A percentile compares a stretch with the other conserved stretches of the same genome.
phyloP scores from a whole-genome alignment of 1,139 yeast genomes.

The Suhomyces yuchorum region DNA sequence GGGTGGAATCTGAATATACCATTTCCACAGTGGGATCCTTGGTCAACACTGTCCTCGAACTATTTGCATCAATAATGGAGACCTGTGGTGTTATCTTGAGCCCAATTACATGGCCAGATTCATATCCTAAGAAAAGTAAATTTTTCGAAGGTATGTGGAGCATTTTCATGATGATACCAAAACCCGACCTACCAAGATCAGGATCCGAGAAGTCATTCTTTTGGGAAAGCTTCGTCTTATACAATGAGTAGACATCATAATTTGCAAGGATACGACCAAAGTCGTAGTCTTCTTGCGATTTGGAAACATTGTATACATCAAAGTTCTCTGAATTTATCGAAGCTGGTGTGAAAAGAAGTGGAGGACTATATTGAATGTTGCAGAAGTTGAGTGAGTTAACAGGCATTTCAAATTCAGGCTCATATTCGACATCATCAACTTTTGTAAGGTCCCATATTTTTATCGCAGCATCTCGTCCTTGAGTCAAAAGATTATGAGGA shows the following conservation, averaged over 20 bases:
- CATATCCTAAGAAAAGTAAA: slow-evolving; percentile 52
- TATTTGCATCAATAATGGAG: neutral
- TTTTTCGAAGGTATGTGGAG: slow-evolving; percentile 29
- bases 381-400: slow-evolving; percentile 60
- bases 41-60: slow-evolving; percentile 23
- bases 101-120: slow-evolving; percentile 55
- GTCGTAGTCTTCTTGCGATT: slow-evolving; percentile 12
- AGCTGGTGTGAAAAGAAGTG: slow-evolving; percentile 51
- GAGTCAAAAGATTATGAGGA: slow-evolving; percentile 39
- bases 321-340: slow-evolving; percentile 54
- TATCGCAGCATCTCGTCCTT: slow-evolving; percentile 55
- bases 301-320: slow-evolving; percentile 48
- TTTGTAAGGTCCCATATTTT: slow-evolving; percentile 47
- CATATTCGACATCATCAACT: neutral
- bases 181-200: slow-evolving; percentile 33
- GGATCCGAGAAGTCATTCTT: slow-evolving; percentile 16
- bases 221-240: slow-evolving; percentile 14
- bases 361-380: slow-evolving; percentile 42
- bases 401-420: slow-evolving; percentile 42
- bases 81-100: slow-evolving; percentile 22
- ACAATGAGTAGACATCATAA: slow-evolving; percentile 25
- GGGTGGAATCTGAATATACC: slow-evolving; percentile 29
- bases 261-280: slow-evolving; percentile 34
- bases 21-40: slow-evolving; percentile 24
- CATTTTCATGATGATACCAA: slow-evolving; percentile 59